A percentile compares a stretch with the other conserved stretches of the same genome.
These are phyloP conservation scores for Tetraselmis striata DNA, from an alignment of 139 green algal genomes.

Conservation along the genomic window DNA sequence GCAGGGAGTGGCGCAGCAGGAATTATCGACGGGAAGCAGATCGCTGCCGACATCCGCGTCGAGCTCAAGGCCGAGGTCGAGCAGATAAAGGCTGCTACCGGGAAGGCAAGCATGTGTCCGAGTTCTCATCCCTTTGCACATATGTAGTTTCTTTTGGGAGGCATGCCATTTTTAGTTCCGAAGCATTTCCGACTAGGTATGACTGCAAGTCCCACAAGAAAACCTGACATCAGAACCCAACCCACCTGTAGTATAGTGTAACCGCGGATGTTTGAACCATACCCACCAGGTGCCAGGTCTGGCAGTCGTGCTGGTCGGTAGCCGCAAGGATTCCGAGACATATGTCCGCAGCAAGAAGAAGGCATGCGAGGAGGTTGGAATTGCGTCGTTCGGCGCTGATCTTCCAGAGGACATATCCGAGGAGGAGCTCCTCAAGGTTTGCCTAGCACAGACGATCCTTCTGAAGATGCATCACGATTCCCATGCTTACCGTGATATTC, in stretches of 20 bases:
- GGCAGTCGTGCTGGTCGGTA: conserved; percentile 92
- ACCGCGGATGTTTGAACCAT: not conserved
- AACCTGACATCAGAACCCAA: too few species aligned
- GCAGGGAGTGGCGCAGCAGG: not conserved
- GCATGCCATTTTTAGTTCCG: not conserved
- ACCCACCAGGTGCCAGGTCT: conserved; percentile 72
- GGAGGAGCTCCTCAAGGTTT: conserved; percentile 79
- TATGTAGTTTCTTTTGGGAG: not conserved
- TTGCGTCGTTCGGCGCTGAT: conserved; percentile 76
- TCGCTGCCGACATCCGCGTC: conserved; percentile 60
- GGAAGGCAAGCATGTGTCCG: conserved; percentile 57
- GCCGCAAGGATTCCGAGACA: conserved; percentile 91
- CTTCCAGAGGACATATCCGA: conserved; percentile 79
- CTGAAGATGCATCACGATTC: not conserved
- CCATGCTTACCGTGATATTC: not conserved
- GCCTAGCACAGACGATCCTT: too few species aligned
- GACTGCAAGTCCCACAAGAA: too few species aligned
- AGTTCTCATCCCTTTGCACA: not conserved
- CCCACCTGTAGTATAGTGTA: too few species aligned
- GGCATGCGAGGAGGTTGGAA: conserved; percentile 87
- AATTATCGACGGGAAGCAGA: conserved; percentile 83
- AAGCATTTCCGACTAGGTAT: too few species aligned
- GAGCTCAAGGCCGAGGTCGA: conserved; percentile 66
- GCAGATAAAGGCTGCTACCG: conserved; percentile 45
- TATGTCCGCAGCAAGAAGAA: conserved; percentile 96